Evolutionary conservation across 257 asterid species (phyloP).

Genomic region (Fraxinus anomala): DNA sequence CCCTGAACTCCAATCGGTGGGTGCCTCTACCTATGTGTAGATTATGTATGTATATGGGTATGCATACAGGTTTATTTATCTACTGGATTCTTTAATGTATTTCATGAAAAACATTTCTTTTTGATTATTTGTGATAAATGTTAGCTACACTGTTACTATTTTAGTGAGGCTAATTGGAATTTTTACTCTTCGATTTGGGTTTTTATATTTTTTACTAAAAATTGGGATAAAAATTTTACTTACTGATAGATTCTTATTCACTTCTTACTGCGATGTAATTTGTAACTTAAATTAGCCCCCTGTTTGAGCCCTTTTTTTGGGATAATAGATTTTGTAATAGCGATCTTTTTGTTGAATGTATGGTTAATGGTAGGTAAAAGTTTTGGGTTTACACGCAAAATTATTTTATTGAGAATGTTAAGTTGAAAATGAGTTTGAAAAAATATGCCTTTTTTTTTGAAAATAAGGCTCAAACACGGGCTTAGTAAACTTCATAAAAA

Average conservation of each 20-base stretch:
- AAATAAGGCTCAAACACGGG: too few relatives aligned
- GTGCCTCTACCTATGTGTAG: slow-evolving; percentile 22
- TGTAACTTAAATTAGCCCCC: neutral
- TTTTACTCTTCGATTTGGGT: neutral
- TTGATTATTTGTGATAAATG: neutral
- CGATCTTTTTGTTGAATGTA: too few relatives aligned
- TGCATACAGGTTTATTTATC: neutral
- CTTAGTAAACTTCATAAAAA: neutral
- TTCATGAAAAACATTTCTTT: neutral
- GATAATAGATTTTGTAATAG: too few relatives aligned
- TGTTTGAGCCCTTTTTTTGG: too few relatives aligned
- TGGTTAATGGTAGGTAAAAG: too few relatives aligned
- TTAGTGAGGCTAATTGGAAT: neutral
- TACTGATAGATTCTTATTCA: neutral
- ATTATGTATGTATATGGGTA: neutral
- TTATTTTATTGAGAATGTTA: too few relatives aligned
- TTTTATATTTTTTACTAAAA: neutral
- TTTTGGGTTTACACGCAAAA: too few relatives aligned
- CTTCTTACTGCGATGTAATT: neutral
- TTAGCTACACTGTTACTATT: neutral
- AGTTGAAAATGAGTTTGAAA: too few relatives aligned
- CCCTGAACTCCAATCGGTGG: slow-evolving; percentile 69
- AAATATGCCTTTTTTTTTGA: too few relatives aligned
- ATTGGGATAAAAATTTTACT: neutral
- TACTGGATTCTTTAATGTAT: slow-evolving; percentile 2